Evolutionary conservation across 169 alveolate species (phyloP), one percentile per base, ranked within the genome.

Genomic region (Babesia ovata): DNA sequence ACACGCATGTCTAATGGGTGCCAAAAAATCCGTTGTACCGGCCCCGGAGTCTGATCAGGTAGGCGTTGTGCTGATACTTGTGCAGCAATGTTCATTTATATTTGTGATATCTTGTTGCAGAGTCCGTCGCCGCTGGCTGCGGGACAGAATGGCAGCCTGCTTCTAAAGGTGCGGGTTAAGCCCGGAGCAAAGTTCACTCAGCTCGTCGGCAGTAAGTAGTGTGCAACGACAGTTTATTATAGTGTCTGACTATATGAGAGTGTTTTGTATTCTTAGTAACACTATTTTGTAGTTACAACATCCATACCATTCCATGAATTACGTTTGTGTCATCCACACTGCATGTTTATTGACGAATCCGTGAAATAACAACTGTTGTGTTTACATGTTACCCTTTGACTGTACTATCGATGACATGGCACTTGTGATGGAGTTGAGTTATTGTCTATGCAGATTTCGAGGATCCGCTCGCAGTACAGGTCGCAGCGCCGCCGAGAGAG

Each of bases 401-500:
- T 33, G 36, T 45, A 45, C 50, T 7, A 16, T 45, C 14, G 50
- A 1, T 45, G 50, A 1, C 50, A 8, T 45, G 0, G 10, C 26
- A 65, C 46, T 12, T 29, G 6, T 52, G 28, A 28, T 63, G 22
- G 26, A 45, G n/a, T 45, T 16, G 19, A 7, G n/a, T 45, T 16
- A 45, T 8, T 10, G 14, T 45, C 4, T 45, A 13, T 44, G 69
- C 65, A 67, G 76, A 67, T 8, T 67, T 72, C 45, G 90, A 77
- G 69, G 93, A 91, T 58, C 92, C 85, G 46, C 83, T 92, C 42
- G 91, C 87, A 50, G 78, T 92, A 16, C 91, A 87, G 60, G 90
- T 93, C 26, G 91, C 94, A 63, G 96, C 95, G 21, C 97, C 95
- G n/a, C 96, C 97, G 16, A 72, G 87, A 52, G 95, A 93, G 46